Base-by-base conservation (phyloP, 257 asterid species). In the Solanum acaule region DNA sequence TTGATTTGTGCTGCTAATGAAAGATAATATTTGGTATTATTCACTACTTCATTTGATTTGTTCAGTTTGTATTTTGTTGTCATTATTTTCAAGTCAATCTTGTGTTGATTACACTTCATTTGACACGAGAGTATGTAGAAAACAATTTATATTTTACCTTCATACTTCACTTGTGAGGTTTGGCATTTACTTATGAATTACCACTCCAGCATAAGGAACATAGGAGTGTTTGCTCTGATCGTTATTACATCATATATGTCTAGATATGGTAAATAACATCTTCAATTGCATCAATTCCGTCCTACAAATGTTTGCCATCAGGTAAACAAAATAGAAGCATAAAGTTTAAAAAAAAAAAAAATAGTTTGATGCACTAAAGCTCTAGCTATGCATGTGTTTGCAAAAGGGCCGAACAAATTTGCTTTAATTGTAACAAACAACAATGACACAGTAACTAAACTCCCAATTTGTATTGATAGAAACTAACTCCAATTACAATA, bases 201-300 rank as follows among this genome's bases (percentile, higher is more conserved):
- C 52, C 52, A 44, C 52, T 44, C 52, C 1, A 0, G 16, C 10
- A 52, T 6, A 52, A 97, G 96, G 88, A 96, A 97, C 99, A 97
- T 95, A 3, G 99, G 98, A n/a, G 98, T 92, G 93, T 97, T 96
- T 86, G 98, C 98, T 91, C 98, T 90, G 89, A 97, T 95, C 38
- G 98, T 97, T 23, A 98, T 96, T 87, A 96, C 99, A 90, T 96
- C 95, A 49, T 96, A 6, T 52, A 16, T 16, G 10, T 52, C 1
- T 52, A 52, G 63, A 52, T 52, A 96, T 4, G 99, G 18, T 22
- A 68, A 18, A 88, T 34, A 61, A 61, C 27, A 61, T 61, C 70
- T 61, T 61, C 29, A 22, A 61, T 22, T 61, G 2, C 68, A 25
- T 61, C n/a, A n/a, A n/a, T n/a, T n/a, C n/a, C n/a, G n/a, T n/a